Base-by-base conservation (phyloP, 192 early-diverging fungal genomes). In the Linnemannia exigua region DNA sequence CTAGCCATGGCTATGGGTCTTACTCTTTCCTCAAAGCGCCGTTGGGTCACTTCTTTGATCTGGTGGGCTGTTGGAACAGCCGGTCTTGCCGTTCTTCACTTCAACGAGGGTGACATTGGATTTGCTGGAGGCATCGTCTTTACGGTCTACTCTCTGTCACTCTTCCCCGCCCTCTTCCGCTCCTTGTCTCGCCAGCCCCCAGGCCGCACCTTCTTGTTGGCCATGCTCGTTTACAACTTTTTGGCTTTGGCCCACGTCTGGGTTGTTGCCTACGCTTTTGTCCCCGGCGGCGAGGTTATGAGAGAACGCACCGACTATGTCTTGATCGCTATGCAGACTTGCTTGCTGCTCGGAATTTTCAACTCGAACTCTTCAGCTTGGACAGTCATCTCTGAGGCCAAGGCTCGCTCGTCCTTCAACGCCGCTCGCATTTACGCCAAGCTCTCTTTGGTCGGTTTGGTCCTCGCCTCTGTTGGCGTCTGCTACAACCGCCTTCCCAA, bases 211-310 rank as follows among this genome's bases (percentile, higher is more conserved):
- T 88, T 94, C 38, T 82, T 92, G 6, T 85, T 90, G 22, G 87
- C 89, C 11, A 91, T 92, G 80, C 81, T 95, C 77, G 88, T 89
- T 73, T 95, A 95, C 82, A 95, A 94, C 81, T 73, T 95, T 14
- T 82, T 96, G 33, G 93, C 93, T 63, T 85, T 96, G 22, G 94
- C 90, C 14, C 94, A 95, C 67, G 94, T 95, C 9, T 96, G 95
- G 95, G 92, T 93, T 7, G 95, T 96, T 9, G 95, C 95, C 7
- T 96, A 96, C 67, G 95, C 91, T 69, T 96, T 96, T 90, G 95
- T 96, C 31, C 95, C 95, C 17, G 95, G 92, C 50, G 95, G 95
- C 48, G 92, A 91, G 38, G 79, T 92, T 54, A 88, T 93, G 76
- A 89, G 95, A 58, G 95, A 96, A 89, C 94, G 90, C 75, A 95